Base-by-base conservation (phyloP, 2,329 filamentous ascomycete genomes). In the Rutstroemia sp. region DNA sequence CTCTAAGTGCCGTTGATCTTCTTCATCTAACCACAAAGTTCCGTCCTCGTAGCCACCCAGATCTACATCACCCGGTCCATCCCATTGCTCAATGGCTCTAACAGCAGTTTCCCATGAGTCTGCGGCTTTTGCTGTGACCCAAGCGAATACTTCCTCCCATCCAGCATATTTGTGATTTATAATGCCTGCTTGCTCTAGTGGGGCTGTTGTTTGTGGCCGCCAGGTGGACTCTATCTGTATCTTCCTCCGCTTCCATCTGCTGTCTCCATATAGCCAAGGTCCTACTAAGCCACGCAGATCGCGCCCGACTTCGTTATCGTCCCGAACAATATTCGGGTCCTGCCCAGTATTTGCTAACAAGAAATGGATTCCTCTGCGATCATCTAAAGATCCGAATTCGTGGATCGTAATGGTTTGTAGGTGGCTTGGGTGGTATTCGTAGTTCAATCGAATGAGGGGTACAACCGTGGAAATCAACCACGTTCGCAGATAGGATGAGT, bases 391-490 rank as follows among this genome's bases (percentile, higher is more conserved):
- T 60, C 86, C 81, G 62, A 92, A 90, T 6, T 80, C 78, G 10
- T 78, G 73, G 19, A 92, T 75, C 0, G 83, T 80, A 14, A 80
- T 73, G 4, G 71, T 62, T 8, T 77, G 69, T 5, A 48, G 54
- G 42, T 61, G 57, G 8, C 62, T 69, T 0, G 82, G 78, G 63
- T 90, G 84, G 68, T 88, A 91, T 69, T 88, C 84, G 66, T 82
- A 80, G 62, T 84, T 85, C 21, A 87, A 76, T 50, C 87, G 78
- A 38, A 89, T 69, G 10, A 91, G 74, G 0, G 88, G 88, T 7
- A 92, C 72, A 16, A 89, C 75, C 2, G 79, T 81, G 0, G 86
- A 86, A 19, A 88, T 78, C 66, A 84, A 79, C 87, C 88, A 89
- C 0, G 76, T 80, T 50, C 82, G 78, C 39, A 92, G 73, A 56